Percentiles rank a stretch among this genome's conserved stretches.
These are phyloP conservation scores for Pseudoscleropodium purum DNA, from an alignment of 225 moss, liverwort and hornwort genomes.

Conservation along the genomic window DNA sequence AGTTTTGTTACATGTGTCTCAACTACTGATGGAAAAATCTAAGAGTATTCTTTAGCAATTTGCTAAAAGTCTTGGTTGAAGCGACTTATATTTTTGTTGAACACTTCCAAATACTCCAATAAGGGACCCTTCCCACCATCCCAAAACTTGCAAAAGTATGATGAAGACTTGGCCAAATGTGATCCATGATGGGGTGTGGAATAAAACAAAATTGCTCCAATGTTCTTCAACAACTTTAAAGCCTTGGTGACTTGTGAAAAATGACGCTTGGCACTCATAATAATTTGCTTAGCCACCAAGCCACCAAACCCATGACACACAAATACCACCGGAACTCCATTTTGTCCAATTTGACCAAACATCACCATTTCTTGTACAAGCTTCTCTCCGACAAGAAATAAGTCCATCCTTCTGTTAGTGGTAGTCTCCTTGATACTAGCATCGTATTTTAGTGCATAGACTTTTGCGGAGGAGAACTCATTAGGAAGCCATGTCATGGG, in stretches of 20 bases:
- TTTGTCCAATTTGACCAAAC: too few relatives aligned
- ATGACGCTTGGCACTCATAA: background rate
- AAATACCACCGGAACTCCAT: background rate
- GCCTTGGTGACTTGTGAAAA: background rate
- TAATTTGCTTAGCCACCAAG: background rate
- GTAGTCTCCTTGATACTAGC: too few relatives aligned
- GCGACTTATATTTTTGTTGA: fast-evolving
- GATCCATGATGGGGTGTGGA: background rate
- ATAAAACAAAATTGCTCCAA: background rate
- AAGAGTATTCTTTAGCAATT: background rate
- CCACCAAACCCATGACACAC: background rate
- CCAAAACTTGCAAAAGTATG: background rate
- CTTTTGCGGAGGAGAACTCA: too few relatives aligned
- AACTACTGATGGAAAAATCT: background rate
- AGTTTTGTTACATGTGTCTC: background rate
- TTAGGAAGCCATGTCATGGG: too few relatives aligned
- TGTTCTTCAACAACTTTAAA: background rate
- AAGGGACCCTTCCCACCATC: background rate
- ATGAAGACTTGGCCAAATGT: fast-evolving
- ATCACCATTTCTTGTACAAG: too few relatives aligned
- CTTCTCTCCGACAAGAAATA: too few relatives aligned
- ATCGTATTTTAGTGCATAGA: too few relatives aligned
- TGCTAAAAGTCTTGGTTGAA: background rate
- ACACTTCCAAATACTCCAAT: background rate
- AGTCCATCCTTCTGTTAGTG: too few relatives aligned